Base-by-base conservation (phyloP, 257 asterid species). In the Fraxinus excelsior region DNA sequence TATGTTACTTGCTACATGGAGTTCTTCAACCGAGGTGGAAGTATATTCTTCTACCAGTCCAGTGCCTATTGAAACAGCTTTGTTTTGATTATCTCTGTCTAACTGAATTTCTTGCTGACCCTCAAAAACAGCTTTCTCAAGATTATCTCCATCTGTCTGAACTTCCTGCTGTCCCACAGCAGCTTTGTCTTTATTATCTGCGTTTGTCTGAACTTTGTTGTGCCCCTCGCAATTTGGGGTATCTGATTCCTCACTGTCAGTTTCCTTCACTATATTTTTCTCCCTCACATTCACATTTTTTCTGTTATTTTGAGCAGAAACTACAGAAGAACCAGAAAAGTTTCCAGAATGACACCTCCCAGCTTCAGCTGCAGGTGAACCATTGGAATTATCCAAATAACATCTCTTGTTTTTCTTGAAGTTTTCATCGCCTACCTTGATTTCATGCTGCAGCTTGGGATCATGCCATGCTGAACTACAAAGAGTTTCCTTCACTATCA, bases 211-310 rank as follows among this genome's bases (percentile, higher is more conserved):
- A 60, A 56, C 49, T 53, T 67, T 75, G 51, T 76, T 70, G 58
- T 34, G 73, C 74, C 42, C 56, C 56, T 74, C 35, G 21, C 72
- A 67, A 72, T 74, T 64, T 19, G 67, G 78, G 76, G 77, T 79
- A 25, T 75, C 79, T 19, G 76, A 79, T 71, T 58, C 51, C 81
- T 78, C 82, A 10, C 73, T 56, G 8, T 77, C 75, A 38, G 23
- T 19, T 44, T 82, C 83, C 44, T 73, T 34, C 37, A 58, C 64
- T 51, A 66, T 74, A 49, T 78, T 76, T 71, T 84, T 86, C 79
- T 79, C 85, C 49, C 71, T 73, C 66, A 18, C 28, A 70, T 60
- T 70, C 80, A 75, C 88, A 71, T 68, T 70, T 79, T 76, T 85
- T 64, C 74, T 76, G 64, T 62, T 42, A 29, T 71, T 65, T 44